These are phyloP conservation scores for Kwoniella heveanensis DNA, from an alignment of 768 basidiomycete genomes.

Conservation along the genomic window DNA sequence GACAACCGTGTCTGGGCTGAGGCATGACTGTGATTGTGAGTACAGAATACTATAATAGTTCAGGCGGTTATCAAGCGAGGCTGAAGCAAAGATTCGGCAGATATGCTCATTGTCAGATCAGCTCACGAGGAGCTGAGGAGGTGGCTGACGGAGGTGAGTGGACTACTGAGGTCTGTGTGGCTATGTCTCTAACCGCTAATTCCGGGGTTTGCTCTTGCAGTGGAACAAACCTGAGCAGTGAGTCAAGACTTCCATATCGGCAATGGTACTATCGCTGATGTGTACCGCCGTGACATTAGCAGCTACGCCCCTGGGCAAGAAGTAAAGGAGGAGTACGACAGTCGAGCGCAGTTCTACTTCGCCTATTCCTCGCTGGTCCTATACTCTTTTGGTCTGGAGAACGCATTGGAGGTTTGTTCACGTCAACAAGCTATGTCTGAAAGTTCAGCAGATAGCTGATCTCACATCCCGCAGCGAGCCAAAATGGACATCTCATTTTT, in stretches of 20 bases:
- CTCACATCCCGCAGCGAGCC: slow-evolving; percentile 19
- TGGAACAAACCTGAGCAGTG: slow-evolving; percentile 40
- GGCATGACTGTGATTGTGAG: slow-evolving; percentile 76
- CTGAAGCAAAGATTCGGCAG: slow-evolving; percentile 68
- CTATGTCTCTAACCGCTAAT: no score
- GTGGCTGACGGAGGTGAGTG: slow-evolving; percentile 43
- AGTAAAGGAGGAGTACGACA: slow-evolving; percentile 35
- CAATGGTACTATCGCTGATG: no score
- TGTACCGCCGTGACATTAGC: not conserved
- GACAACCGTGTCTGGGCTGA: slow-evolving; percentile 76
- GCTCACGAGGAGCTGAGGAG: slow-evolving; percentile 50
- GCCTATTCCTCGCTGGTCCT: slow-evolving; percentile 79
- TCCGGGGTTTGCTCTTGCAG: slow-evolving; percentile 3
- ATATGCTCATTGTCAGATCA: slow-evolving; percentile 54
- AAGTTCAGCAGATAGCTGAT: slow-evolving; percentile 5
- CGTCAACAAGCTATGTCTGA: not conserved
- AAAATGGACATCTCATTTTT: slow-evolving; percentile 56
- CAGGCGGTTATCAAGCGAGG: slow-evolving; percentile 62
- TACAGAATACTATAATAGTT: slow-evolving; percentile 15
- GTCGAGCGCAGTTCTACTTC: slow-evolving; percentile 69
- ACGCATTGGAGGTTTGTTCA: slow-evolving; percentile 71
- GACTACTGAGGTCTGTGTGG: no score
- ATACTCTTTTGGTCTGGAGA: slow-evolving; percentile 94
- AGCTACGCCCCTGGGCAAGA: slow-evolving; percentile 5
- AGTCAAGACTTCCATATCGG: slow-evolving; percentile 7